Evolutionary conservation across 148 eudicot species (phyloP).

Genomic region (Arctostaphylos glauca): DNA sequence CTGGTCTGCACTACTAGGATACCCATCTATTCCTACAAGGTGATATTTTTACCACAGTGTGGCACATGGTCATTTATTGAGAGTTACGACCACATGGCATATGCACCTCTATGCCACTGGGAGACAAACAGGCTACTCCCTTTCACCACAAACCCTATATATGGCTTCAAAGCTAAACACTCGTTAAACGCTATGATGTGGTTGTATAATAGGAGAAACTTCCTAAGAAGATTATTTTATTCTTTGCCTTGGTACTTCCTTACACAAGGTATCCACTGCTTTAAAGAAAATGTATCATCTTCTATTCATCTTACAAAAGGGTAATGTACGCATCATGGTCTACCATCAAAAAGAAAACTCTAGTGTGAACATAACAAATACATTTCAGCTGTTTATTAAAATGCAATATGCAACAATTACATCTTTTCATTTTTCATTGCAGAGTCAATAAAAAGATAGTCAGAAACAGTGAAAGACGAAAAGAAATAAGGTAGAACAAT

Average conservation of each 20-base stretch:
- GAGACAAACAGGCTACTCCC: neutral
- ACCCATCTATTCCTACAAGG: neutral
- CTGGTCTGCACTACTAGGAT: neutral
- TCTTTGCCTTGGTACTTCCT: neutral
- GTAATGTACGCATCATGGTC: neutral
- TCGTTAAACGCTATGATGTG: neutral
- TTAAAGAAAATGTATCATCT: neutral
- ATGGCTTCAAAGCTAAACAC: neutral
- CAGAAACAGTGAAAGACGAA: slow-evolving; percentile 8
- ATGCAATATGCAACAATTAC: neutral
- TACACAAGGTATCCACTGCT: neutral
- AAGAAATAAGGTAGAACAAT: slow-evolving; percentile 25
- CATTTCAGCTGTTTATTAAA: neutral
- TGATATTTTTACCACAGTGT: no score
- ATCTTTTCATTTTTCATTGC: neutral
- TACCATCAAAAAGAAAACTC: neutral
- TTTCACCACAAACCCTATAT: neutral
- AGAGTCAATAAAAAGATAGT: neutral
- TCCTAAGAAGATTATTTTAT: neutral
- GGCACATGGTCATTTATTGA: no score
- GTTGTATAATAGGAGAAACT: neutral
- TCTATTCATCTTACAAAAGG: neutral
- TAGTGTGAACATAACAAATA: neutral
- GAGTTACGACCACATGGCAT: neutral
- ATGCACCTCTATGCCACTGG: neutral